Conservation (phyloP, 202 grass and related monocot genomes). For the Hordeum pubiflorum region DNA sequence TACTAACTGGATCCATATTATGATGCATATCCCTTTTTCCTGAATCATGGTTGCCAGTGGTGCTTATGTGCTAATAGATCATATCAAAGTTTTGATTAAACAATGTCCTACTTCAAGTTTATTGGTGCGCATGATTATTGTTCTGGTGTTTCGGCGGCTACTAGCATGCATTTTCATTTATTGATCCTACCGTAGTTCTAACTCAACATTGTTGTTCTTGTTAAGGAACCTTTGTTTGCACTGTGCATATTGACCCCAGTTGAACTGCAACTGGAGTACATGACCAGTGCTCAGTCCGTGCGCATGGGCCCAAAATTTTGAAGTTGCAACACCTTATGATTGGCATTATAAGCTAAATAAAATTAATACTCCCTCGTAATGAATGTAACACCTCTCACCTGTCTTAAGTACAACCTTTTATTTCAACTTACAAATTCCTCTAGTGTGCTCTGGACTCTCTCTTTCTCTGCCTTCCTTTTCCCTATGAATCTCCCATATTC, state of each 20-base stretch:
- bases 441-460: background rate
- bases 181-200: background rate
- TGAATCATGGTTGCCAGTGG: slow-evolving; percentile 1
- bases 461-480: background rate
- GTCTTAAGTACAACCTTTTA: background rate
- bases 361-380: slow-evolving; percentile 2
- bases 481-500: background rate
- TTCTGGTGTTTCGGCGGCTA: slow-evolving; percentile 2
- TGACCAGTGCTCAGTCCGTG: background rate
- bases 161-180: slow-evolving; percentile 15
- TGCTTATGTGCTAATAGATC: slow-evolving; percentile 3
- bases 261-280: background rate
- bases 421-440: background rate
- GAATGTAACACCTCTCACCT: background rate
- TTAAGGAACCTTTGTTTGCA: slow-evolving; percentile 3
- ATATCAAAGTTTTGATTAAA: background rate
- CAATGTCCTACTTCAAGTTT: background rate
- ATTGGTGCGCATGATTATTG: background rate
- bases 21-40: slow-evolving; percentile 17
- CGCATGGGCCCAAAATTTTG: background rate
- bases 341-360: background rate
- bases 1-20: background rate
- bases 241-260: slow-evolving; percentile 7
- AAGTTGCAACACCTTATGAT: slow-evolving; percentile 9
- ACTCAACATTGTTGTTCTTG: background rate